phyloP scores from a whole-genome alignment of 192 early-diverging fungal genomes.

The Coemansia sp. region DNA sequence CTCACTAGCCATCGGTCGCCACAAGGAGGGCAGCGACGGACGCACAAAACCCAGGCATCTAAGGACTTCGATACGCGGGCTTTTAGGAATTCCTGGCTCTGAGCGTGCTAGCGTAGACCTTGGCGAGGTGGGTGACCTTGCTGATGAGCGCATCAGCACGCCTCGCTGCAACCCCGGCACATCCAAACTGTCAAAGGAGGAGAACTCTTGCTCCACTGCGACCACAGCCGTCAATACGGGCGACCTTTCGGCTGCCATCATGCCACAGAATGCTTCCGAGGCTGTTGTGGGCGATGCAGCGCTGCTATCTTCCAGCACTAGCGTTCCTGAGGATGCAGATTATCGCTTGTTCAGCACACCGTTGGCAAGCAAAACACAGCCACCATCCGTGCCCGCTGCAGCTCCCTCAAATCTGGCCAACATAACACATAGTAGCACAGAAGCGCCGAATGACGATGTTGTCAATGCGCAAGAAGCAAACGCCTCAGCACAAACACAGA shows the following conservation, averaged over 20 bases:
- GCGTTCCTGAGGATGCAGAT: background rate
- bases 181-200: slow-evolving; percentile 1
- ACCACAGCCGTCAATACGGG: background rate
- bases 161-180: slow-evolving; percentile 2
- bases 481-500: background rate
- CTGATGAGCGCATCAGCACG: slow-evolving; percentile 11
- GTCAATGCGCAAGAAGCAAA: background rate
- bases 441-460: background rate
- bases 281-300: background rate
- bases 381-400: background rate
- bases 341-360: background rate
- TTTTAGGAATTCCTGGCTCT: slow-evolving; percentile 35
- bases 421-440: background rate
- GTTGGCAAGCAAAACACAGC: background rate
- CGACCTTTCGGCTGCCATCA: background rate
- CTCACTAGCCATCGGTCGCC: slow-evolving; percentile 42
- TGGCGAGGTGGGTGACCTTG: slow-evolving; percentile 25
- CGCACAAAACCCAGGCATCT: slow-evolving; percentile 36
- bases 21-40: slow-evolving; percentile 31
- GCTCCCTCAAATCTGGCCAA: background rate
- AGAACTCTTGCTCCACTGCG: background rate
- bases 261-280: background rate
- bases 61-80: slow-evolving; percentile 40
- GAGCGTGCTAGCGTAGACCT: slow-evolving; percentile 48
- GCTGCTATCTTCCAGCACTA: background rate